Conservation (phyloP, 768 basidiomycete genomes). For the Leccinum obscurum region DNA sequence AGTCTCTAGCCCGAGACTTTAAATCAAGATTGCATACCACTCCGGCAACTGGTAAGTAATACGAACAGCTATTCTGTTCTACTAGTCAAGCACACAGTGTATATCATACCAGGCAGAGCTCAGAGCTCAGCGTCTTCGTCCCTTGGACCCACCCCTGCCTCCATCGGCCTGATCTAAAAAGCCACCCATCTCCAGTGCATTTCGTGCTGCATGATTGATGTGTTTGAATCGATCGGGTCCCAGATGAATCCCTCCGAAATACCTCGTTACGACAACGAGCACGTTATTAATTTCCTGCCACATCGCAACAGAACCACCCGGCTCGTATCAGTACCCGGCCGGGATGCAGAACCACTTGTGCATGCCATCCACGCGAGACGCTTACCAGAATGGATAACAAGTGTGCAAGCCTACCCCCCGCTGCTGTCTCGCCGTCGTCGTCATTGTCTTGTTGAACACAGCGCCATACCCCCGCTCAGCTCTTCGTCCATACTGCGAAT, state of each 20-base stretch:
- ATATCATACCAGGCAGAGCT: not conserved
- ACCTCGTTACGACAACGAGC: constrained; percentile 89
- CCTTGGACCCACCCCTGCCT: constrained; percentile 22
- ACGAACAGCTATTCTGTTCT: too few relatives aligned
- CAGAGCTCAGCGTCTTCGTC: constrained; percentile 27
- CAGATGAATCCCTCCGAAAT: constrained; percentile 90
- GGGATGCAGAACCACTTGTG: not conserved
- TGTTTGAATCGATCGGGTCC: constrained; percentile 90
- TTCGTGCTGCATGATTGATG: constrained; percentile 93
- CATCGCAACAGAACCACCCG: not conserved
- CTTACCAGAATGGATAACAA: constrained; percentile 83
- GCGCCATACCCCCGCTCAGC: constrained; percentile 2
- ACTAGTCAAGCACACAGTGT: not conserved
- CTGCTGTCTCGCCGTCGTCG: constrained; percentile 93
- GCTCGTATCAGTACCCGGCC: not conserved
- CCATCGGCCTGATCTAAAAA: constrained; percentile 62
- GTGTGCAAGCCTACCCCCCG: constrained; percentile 88
- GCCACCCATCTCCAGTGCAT: constrained; percentile 85
- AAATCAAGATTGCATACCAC: too few relatives aligned
- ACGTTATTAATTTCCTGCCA: constrained; percentile 81
- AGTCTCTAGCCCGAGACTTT: too few relatives aligned
- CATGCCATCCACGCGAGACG: not conserved
- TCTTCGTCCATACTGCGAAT: not conserved
- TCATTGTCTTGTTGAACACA: constrained; percentile 68
- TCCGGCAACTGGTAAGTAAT: too few relatives aligned